phyloP scores from a whole-genome alignment of 2,329 filamentous ascomycete genomes.

The Cladosporium sp. region DNA sequence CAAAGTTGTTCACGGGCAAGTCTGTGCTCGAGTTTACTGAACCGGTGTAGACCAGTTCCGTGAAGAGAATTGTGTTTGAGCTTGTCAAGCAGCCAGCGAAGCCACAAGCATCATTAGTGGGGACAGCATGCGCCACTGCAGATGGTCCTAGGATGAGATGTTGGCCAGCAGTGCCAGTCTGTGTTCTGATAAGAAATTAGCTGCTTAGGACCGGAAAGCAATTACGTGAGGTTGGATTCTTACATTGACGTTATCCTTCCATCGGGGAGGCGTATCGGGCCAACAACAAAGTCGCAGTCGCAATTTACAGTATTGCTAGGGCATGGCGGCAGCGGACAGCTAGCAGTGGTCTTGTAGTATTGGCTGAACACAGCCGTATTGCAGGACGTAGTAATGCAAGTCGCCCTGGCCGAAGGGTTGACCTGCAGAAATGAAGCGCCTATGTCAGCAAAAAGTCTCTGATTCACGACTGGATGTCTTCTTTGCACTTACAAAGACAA shows the following conservation, averaged over 20 bases:
- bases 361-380: slow-evolving; percentile 25
- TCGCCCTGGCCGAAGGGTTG: slow-evolving; percentile 21
- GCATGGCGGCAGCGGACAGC: slow-evolving; percentile 25
- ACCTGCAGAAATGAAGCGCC: neutral
- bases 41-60: slow-evolving; percentile 25
- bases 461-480: neutral
- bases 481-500: slow-evolving; percentile 18
- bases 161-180: slow-evolving; percentile 24
- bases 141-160: slow-evolving; percentile 27
- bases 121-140: slow-evolving; percentile 23
- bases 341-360: slow-evolving; percentile 23
- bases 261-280: slow-evolving; percentile 23
- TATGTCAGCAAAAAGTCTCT: neutral
- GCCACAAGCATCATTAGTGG: slow-evolving; percentile 16
- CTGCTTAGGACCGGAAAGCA: neutral
- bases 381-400: slow-evolving; percentile 28
- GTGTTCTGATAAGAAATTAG: slow-evolving; percentile 17
- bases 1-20: neutral
- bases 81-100: slow-evolving; percentile 20
- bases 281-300: slow-evolving; percentile 28
- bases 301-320: slow-evolving; percentile 27
- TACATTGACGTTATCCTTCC: slow-evolving; percentile 25
- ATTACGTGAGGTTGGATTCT: neutral
- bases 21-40: slow-evolving; percentile 19
- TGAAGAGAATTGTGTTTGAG: slow-evolving; percentile 13